Percentiles rank a stretch among this genome's conserved stretches.
These are phyloP conservation scores for Scenedesmus sp. DNA, from an alignment of 163 green algal species.

Conservation along the genomic window DNA sequence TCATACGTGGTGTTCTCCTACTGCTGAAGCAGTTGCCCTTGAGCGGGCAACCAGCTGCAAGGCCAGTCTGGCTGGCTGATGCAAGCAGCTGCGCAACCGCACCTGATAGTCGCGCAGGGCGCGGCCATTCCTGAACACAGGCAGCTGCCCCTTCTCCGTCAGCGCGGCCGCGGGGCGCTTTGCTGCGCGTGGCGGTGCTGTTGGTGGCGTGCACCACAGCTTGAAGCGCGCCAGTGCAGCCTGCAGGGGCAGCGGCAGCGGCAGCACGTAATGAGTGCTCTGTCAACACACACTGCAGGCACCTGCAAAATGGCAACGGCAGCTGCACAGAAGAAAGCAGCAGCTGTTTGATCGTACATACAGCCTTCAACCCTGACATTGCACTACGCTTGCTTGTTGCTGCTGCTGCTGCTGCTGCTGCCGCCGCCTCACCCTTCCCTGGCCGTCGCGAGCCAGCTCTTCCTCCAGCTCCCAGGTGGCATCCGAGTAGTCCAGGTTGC, in stretches of 20 bases:
- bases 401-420: background rate
- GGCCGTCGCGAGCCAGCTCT: conserved; percentile 29
- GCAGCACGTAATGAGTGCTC: too few species aligned
- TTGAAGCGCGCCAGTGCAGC: conserved; percentile 42
- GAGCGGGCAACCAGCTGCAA: background rate
- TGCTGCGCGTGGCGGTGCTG: conserved; percentile 51
- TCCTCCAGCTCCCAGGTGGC: conserved; percentile 82
- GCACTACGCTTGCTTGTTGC: background rate
- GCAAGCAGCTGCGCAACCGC: background rate
- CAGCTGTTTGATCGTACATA: background rate
- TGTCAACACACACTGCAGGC: background rate
- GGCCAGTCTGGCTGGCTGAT: background rate
- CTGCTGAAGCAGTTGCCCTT: background rate
- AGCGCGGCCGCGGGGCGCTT: conserved; percentile 23
- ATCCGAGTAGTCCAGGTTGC: conserved; percentile 85
- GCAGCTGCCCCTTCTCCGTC: conserved; percentile 54
- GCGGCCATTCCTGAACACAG: conserved; percentile 81
- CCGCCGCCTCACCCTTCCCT: conserved; percentile 25
- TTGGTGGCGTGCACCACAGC: conserved; percentile 66
- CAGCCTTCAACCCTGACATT: background rate
- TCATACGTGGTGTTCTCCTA: background rate
- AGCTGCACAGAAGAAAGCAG: background rate
- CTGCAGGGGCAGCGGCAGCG: conserved; percentile 18
- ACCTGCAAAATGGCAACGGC: background rate
- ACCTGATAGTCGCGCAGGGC: conserved; percentile 92